These are phyloP conservation scores for Pisolithus albus DNA, from an alignment of 768 basidiomycete genomes.

Conservation along the genomic window DNA sequence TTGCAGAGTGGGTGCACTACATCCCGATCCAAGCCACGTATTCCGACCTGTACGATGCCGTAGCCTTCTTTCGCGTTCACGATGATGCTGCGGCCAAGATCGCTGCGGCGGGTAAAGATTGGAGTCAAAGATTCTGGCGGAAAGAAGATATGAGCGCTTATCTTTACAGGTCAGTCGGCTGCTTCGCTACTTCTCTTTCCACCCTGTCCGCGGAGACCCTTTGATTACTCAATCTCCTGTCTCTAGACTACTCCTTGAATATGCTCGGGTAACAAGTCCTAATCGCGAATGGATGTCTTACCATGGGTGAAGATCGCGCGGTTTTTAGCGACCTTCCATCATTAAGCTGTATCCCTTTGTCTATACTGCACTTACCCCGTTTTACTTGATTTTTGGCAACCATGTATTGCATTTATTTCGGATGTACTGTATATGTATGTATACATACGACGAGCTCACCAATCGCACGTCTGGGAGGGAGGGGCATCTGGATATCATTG, in stretches of 20 bases:
- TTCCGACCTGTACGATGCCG: conserved; percentile 61
- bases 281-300: conserved; percentile 41
- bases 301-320: background rate
- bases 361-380: too few relatives aligned
- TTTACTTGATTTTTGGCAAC: too few relatives aligned
- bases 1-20: conserved; percentile 65
- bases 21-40: conserved; percentile 62
- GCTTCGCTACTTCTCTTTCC: background rate
- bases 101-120: conserved; percentile 47
- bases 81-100: conserved; percentile 54
- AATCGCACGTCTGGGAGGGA: too few relatives aligned
- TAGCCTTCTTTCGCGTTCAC: conserved; percentile 68
- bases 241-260: conserved; percentile 46
- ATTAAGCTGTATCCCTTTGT: too few relatives aligned
- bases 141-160: conserved; percentile 55
- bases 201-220: background rate
- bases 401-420: too few relatives aligned
- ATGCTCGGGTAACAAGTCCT: conserved; percentile 42
- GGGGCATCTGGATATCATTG: too few relatives aligned
- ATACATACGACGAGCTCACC: too few relatives aligned
- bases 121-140: conserved; percentile 55
- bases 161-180: conserved; percentile 41
- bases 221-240: background rate
- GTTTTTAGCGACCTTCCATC: too few relatives aligned
- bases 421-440: too few relatives aligned